Base-by-base conservation (phyloP, 2,329 filamentous ascomycete species). In the Pseudocercospora fijiensis region DNA sequence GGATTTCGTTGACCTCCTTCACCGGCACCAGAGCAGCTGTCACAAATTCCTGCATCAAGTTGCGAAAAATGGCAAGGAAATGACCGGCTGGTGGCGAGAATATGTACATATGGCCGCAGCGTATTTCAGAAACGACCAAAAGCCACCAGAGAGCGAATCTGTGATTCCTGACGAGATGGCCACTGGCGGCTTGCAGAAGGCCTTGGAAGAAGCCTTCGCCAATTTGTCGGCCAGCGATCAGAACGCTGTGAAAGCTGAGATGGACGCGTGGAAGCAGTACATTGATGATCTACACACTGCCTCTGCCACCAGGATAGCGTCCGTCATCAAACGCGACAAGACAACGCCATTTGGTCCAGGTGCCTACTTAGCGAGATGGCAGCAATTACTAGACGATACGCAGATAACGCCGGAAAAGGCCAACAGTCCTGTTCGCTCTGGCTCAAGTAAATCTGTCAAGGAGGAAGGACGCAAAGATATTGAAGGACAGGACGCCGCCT, bases 11-110 rank as follows among this genome's bases (percentile, higher is more conserved):
- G 77, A 82, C 13, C 76, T 94, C 1, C 77, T 93, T 13, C 83
- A 84, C 67, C 85, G 85, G 60, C 88, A 93, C 70, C 83, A 86
- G 41, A 79, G 80, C 1, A 81, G 87, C 2, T 77, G 86, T 52
- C 91, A 91, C 77, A 85, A 83, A 58, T 93, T 90, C 80, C 74
- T 92, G 2, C 89, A 92, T 68, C 85, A 89, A 60, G 80, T 91
- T 9, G 85, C 85, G 3, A 85, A 84, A 67, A 88, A 88, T 30
- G 90, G 89, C 30, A 87, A 88, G 0, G 86, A 88, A 1, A 79
- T 92, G 4, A 83, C 84, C 60, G 79, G 82, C 3, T 83, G 84
- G 64, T 88, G 90, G 77, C 80, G 82, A 13, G 78, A 77, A 0
- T 92, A 89, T 81, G 84, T 84, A 0, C 85, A 86, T 37, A 78